phyloP scores from a whole-genome alignment of 139 green algal species.

The Chlorella sp. region DNA sequence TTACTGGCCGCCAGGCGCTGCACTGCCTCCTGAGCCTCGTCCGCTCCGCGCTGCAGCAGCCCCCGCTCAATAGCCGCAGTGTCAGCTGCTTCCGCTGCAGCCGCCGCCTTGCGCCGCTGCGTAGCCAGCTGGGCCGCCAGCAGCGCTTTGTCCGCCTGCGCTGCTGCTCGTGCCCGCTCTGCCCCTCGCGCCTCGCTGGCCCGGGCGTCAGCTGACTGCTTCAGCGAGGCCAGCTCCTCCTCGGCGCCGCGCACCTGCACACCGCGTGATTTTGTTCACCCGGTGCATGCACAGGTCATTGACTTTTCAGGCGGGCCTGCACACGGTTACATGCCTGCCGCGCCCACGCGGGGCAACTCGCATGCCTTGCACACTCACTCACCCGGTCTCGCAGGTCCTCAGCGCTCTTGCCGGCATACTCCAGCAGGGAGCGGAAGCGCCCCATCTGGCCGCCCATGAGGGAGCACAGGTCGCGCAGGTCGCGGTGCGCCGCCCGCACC shows the following conservation, averaged over 20 bases:
- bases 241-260: neutral
- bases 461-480: conserved; percentile 7
- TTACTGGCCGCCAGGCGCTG: neutral
- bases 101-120: neutral
- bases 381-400: conserved; percentile 6
- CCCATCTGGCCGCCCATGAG: conserved; percentile 31
- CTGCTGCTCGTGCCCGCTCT: neutral
- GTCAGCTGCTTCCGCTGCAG: conserved; percentile 14
- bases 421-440: conserved; percentile 5
- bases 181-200: neutral
- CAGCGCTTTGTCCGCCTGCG: neutral
- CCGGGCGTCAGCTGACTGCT: neutral
- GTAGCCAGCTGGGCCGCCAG: conserved; percentile 1
- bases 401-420: neutral
- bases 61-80: neutral
- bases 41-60: neutral
- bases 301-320: too few species aligned
- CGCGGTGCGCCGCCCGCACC: neutral
- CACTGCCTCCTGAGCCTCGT: neutral
- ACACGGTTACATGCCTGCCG: too few species aligned
- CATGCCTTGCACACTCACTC: too few species aligned
- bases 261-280: too few species aligned
- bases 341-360: too few species aligned
- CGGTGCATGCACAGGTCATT: too few species aligned
- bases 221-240: conserved; percentile 5